phyloP scores from a whole-genome alignment of 176 grass and related monocot species.

The Chrysopogon serrulatus region DNA sequence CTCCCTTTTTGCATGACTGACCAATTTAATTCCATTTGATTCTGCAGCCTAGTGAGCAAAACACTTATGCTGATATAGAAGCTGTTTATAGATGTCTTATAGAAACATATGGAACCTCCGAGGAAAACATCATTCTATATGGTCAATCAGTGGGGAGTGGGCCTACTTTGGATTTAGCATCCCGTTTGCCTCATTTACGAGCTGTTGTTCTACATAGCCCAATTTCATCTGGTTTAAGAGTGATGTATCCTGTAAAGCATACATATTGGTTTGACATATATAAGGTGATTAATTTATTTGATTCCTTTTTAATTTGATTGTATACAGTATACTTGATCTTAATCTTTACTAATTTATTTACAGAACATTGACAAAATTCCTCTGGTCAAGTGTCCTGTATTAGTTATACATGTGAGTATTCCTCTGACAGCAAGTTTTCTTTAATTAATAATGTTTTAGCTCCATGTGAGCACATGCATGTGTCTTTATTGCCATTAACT shows the following conservation, averaged over 20 bases:
- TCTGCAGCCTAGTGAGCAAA: slow-evolving; percentile 84
- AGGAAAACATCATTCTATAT: slow-evolving; percentile 84
- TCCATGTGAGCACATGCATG: slow-evolving; percentile 24
- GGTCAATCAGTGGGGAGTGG: slow-evolving; percentile 98
- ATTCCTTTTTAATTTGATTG: not conserved
- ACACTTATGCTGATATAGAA: slow-evolving; percentile 92
- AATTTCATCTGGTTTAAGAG: slow-evolving; percentile 88
- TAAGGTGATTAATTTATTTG: slow-evolving; percentile 54
- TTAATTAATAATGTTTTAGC: not conserved
- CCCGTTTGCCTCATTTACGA: slow-evolving; percentile 61
- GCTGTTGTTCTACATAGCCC: slow-evolving; percentile 94
- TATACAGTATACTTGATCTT: slow-evolving; percentile 26
- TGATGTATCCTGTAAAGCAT: slow-evolving; percentile 97
- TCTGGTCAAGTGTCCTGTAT: slow-evolving; percentile 76
- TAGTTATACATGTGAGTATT: slow-evolving; percentile 99
- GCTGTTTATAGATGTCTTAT: slow-evolving; percentile 79
- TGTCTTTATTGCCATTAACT: slow-evolving; percentile 4
- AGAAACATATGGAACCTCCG: slow-evolving; percentile 67
- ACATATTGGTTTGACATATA: slow-evolving; percentile 99
- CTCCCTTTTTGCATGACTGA: slow-evolving; percentile 4
- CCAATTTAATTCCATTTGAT: slow-evolving; percentile 19
- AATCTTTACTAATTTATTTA: slow-evolving; percentile 27
- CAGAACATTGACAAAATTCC: slow-evolving; percentile 99
- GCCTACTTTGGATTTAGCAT: slow-evolving; percentile 83
- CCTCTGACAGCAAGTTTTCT: slow-evolving; percentile 20